Evolutionary conservation across 805 yeast genomes (phyloP).

Genomic region (Wickerhamiella azymoides): DNA sequence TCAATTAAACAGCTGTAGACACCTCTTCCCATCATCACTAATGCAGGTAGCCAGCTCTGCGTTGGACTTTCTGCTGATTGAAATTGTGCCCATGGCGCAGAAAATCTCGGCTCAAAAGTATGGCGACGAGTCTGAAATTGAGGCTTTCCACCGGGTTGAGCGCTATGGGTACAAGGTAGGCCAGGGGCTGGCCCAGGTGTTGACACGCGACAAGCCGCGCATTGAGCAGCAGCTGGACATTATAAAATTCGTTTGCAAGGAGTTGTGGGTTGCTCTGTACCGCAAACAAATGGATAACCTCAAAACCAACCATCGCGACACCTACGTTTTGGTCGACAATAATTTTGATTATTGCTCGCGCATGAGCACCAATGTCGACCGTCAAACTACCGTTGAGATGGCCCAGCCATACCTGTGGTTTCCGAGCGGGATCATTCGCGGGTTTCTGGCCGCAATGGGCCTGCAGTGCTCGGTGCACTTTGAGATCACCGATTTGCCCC

Average conservation of each 20-base stretch:
- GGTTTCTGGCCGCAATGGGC: constrained; percentile 56
- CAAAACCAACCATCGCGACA: constrained; percentile 81
- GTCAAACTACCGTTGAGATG: constrained; percentile 22
- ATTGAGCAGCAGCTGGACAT: constrained; percentile 57
- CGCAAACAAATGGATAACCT: constrained; percentile 84
- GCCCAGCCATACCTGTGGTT: constrained; percentile 45
- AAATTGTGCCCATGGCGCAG: constrained; percentile 59
- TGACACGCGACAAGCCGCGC: constrained; percentile 31
- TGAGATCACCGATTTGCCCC: constrained; percentile 47
- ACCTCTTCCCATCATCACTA: not conserved
- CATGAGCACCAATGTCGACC: constrained; percentile 29
- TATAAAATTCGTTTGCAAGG: constrained; percentile 86
- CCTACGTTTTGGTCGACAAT: constrained; percentile 65
- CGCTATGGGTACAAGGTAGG: constrained; percentile 62
- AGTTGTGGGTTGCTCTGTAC: constrained; percentile 71
- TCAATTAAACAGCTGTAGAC: not conserved
- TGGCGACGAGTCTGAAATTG: constrained; percentile 12
- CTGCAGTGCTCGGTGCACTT: constrained; percentile 51
- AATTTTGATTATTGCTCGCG: constrained; percentile 40
- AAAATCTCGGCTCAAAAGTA: constrained; percentile 40
- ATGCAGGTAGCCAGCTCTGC: constrained; percentile 23
- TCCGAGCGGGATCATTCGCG: constrained; percentile 65
- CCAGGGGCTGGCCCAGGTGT: constrained; percentile 37
- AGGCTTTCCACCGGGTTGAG: constrained; percentile 45
- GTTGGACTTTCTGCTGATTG: constrained; percentile 55